A percentile compares a stretch with the other conserved stretches of the same genome.
Conservation (phyloP, 768 basidiomycete species). For the Russula sp. region DNA sequence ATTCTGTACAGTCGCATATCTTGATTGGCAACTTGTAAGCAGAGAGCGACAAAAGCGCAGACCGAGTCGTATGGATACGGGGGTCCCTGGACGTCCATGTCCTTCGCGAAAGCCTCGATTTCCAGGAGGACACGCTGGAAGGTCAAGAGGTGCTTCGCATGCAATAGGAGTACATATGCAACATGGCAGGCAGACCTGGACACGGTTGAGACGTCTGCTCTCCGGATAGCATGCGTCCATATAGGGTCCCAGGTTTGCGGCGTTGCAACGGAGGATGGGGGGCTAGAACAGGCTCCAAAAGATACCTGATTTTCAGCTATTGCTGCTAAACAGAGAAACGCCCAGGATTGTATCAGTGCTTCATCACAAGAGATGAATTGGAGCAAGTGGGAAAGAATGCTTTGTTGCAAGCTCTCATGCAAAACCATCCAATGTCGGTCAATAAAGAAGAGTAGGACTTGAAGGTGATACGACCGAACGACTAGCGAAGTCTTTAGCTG, state of each 20-base stretch:
- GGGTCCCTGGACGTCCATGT: constrained; percentile 88
- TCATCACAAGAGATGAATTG: constrained; percentile 62
- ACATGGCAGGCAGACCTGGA: constrained; percentile 77
- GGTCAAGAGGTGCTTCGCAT: constrained; percentile 39
- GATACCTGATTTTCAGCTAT: constrained; percentile 36
- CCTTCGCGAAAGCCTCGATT: constrained; percentile 71
- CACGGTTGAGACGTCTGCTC: constrained; percentile 55
- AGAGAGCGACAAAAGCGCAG: constrained; percentile 69
- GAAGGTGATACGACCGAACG: constrained; percentile 48
- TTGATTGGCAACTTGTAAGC: constrained; percentile 63
- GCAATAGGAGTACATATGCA: constrained; percentile 46
- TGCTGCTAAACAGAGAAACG: constrained; percentile 71
- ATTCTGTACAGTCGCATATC: constrained; percentile 80
- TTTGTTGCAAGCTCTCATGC: constrained; percentile 48
- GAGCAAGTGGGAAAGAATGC: constrained; percentile 48
- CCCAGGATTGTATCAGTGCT: constrained; percentile 67
- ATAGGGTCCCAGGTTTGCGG: constrained; percentile 55
- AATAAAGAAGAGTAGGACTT: constrained; percentile 79
- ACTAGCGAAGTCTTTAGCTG: constrained; percentile 29
- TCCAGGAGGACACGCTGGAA: constrained; percentile 56
- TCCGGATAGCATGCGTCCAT: constrained; percentile 78
- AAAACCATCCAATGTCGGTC: constrained; percentile 67
- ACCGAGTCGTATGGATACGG: constrained; percentile 83
- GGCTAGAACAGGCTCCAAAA: constrained; percentile 9
- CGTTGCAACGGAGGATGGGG: constrained; percentile 3